phyloP scores from a whole-genome alignment of 78 protist genomes.

The Reticulomyxa filosa region DNA sequence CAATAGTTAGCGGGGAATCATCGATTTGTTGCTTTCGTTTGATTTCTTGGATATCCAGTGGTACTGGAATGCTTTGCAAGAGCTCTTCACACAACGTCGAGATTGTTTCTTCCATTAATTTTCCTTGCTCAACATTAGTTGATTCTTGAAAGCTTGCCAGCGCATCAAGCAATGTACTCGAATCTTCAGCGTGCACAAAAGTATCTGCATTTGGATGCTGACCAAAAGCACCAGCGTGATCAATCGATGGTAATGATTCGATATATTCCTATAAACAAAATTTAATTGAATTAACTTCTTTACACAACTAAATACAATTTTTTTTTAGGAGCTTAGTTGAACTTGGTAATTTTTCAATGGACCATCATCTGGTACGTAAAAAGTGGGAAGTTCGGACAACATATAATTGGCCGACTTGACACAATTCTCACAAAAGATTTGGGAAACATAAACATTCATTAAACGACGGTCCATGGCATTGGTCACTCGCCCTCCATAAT shows the following conservation, averaged over 20 bases:
- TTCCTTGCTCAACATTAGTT: not conserved
- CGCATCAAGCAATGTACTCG: constrained; percentile 29
- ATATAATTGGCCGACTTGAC: constrained; percentile 6
- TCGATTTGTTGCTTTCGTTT: not conserved
- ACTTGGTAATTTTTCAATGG: constrained; percentile 15
- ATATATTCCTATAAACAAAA: constrained; percentile 36
- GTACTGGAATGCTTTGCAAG: constrained; percentile 7
- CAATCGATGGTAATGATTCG: constrained; percentile 31
- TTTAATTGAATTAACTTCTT: too few relatives aligned
- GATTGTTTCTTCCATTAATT: constrained; percentile 3
- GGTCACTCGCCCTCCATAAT: constrained; percentile 81
- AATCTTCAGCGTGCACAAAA: constrained; percentile 36
- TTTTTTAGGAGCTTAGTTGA: not conserved
- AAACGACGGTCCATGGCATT: constrained; percentile 58
- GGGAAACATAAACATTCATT: constrained; percentile 37
- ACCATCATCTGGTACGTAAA: constrained; percentile 45
- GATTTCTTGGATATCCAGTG: constrained; percentile 10
- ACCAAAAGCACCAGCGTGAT: constrained; percentile 63
- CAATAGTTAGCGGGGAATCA: constrained; percentile 26
- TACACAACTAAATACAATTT: too few relatives aligned
- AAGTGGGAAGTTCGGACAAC: constrained; percentile 17
- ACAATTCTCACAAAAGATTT: constrained; percentile 22
- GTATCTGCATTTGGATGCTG: constrained; percentile 76
- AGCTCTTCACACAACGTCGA: constrained; percentile 11
- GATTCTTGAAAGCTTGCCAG: constrained; percentile 49